These are phyloP conservation scores for Tricholoma terreum DNA, from an alignment of 768 basidiomycete species.

Conservation along the genomic window DNA sequence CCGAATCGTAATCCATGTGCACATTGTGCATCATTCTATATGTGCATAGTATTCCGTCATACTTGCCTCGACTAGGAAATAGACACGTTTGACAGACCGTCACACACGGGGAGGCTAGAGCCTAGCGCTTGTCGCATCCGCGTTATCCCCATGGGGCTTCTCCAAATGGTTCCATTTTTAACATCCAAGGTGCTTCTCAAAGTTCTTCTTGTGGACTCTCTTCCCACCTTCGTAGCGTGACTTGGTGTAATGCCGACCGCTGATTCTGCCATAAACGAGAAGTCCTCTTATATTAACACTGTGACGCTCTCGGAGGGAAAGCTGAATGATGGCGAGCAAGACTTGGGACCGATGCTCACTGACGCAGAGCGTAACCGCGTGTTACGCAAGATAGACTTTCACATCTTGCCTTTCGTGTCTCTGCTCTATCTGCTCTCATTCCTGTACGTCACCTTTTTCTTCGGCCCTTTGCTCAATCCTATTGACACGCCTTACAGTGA, in stretches of 20 bases:
- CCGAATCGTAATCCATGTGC: too few species aligned
- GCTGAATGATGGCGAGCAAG: background rate
- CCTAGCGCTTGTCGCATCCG: too few species aligned
- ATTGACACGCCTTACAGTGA: constrained; percentile 20
- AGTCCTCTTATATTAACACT: constrained; percentile 8
- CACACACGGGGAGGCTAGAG: too few species aligned
- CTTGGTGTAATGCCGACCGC: background rate
- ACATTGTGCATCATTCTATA: too few species aligned
- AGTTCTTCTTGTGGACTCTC: too few species aligned
- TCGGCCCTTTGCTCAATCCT: background rate
- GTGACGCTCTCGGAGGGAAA: background rate
- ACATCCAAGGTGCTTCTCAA: too few species aligned
- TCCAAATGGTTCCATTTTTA: too few species aligned
- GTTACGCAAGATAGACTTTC: constrained; percentile 42
- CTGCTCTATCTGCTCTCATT: constrained; percentile 45
- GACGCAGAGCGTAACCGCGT: constrained; percentile 25
- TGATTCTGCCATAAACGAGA: constrained; percentile 1
- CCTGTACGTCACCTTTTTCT: constrained; percentile 30
- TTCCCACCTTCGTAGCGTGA: background rate
- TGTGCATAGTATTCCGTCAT: too few species aligned
- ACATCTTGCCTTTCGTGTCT: constrained; percentile 43
- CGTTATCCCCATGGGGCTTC: too few species aligned
- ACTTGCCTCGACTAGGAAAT: too few species aligned
- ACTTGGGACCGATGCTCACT: constrained; percentile 4
- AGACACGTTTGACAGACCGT: too few species aligned